These are phyloP conservation scores for Agrocybe pediades DNA, from an alignment of 768 basidiomycete species.

Conservation along the genomic window DNA sequence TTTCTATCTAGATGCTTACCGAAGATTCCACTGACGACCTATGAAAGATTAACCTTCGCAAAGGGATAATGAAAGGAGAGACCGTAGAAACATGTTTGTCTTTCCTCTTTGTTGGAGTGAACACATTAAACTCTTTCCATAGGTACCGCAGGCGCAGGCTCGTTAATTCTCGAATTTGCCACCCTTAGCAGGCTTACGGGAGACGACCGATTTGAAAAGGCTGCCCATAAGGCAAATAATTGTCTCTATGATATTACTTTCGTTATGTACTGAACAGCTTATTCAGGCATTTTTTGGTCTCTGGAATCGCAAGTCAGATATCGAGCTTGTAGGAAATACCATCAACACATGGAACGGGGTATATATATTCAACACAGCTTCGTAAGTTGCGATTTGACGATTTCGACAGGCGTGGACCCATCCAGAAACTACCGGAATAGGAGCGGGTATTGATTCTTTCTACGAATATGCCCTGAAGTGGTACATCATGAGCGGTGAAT, in stretches of 20 bases:
- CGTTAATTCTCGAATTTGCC: conserved; percentile 92
- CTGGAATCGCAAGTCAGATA: conserved; percentile 88
- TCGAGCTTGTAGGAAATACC: conserved; percentile 87
- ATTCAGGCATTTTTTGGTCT: conserved; percentile 81
- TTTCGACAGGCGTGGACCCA: conserved; percentile 63
- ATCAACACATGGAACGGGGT: conserved; percentile 85
- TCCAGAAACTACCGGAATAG: conserved; percentile 80
- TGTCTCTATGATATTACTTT: not conserved
- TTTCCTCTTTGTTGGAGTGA: not conserved
- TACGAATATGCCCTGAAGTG: conserved; percentile 94
- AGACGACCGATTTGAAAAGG: conserved; percentile 87
- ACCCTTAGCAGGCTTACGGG: conserved; percentile 89
- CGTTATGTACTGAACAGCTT: not conserved
- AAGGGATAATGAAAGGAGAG: conserved; percentile 77
- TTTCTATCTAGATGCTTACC: conserved; percentile 2
- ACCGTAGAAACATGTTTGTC: conserved; percentile 81
- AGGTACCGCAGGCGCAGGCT: conserved; percentile 94
- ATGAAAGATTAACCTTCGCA: conserved; percentile 76
- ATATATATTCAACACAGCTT: conserved; percentile 21
- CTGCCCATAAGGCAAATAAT: conserved; percentile 61
- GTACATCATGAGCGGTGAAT: conserved; percentile 80
- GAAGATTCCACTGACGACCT: conserved; percentile 5
- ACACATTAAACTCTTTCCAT: not conserved
- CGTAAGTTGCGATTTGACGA: not conserved
- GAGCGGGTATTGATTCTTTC: conserved; percentile 95